Evolutionary conservation across 768 basidiomycete species (phyloP).

Genomic region (Antrodiella citrinella): DNA sequence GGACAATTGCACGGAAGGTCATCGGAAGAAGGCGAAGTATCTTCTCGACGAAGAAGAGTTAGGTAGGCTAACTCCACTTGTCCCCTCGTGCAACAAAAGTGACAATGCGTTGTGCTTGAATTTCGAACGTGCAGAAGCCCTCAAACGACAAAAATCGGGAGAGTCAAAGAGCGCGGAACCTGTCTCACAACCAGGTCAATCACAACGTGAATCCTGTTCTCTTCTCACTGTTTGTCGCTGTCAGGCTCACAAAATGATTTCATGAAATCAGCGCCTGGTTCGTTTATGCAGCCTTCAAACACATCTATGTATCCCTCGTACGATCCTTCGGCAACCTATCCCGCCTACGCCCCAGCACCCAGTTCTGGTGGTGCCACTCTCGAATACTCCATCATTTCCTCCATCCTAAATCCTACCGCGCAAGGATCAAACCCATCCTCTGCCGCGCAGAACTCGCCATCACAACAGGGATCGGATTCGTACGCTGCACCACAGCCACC

Average conservation of each 20-base stretch:
- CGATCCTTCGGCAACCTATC: slow-evolving; percentile 34
- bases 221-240: neutral
- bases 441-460: slow-evolving; percentile 7
- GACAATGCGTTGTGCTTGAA: neutral
- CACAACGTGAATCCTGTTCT: neutral
- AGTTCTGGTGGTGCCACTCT: slow-evolving; percentile 58
- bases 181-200: slow-evolving; percentile 8
- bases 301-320: slow-evolving; percentile 54
- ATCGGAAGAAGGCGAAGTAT: slow-evolving; percentile 97
- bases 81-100: neutral
- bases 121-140: slow-evolving; percentile 26
- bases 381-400: slow-evolving; percentile 91
- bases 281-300: slow-evolving; percentile 29
- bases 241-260: neutral
- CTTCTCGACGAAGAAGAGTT: slow-evolving; percentile 91
- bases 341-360: slow-evolving; percentile 33
- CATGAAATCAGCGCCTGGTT: neutral
- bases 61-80: slow-evolving; percentile 36
- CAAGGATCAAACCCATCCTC: slow-evolving; percentile 20
- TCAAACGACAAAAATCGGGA: slow-evolving; percentile 27
- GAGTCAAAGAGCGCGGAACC: slow-evolving; percentile 18
- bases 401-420: slow-evolving; percentile 58
- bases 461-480: slow-evolving; percentile 7
- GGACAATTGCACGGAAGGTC: slow-evolving; percentile 85
- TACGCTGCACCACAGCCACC: slow-evolving; percentile 12